Evolutionary conservation across 2,329 filamentous ascomycete genomes (phyloP).

Genomic region (Xylaria sp.): DNA sequence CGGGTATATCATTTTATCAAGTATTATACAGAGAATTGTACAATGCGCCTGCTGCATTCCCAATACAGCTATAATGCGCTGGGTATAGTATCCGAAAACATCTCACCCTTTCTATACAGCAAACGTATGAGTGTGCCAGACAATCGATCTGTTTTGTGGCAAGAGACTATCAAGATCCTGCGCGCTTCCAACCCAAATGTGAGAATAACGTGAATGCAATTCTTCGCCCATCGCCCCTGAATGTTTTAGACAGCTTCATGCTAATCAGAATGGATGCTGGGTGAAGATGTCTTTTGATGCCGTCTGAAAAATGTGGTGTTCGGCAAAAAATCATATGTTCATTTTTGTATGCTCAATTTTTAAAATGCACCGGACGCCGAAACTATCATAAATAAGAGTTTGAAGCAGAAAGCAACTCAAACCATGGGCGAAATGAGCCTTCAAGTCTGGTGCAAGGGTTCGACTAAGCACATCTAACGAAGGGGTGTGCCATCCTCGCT

Average conservation of each 20-base stretch:
- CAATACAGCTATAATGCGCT: slow-evolving; percentile 25
- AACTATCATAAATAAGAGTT: slow-evolving; percentile 1
- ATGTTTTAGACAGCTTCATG: background rate
- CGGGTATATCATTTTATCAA: slow-evolving; percentile 23
- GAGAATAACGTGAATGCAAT: background rate
- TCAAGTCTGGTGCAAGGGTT: background rate
- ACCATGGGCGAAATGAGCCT: background rate
- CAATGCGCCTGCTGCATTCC: slow-evolving; percentile 28
- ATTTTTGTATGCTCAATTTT: slow-evolving; percentile 23
- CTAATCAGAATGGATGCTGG: background rate
- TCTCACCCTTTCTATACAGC: slow-evolving; percentile 26
- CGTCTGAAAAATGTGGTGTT: slow-evolving; percentile 10
- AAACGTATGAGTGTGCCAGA: slow-evolving; percentile 1
- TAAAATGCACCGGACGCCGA: slow-evolving; percentile 26
- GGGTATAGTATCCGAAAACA: slow-evolving; percentile 34
- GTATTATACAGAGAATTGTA: slow-evolving; percentile 35
- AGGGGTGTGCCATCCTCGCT: background rate
- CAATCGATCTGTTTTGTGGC: background rate
- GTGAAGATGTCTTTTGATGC: background rate
- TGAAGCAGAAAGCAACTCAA: background rate
- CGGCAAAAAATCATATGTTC: slow-evolving; percentile 4
- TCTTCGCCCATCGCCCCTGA: too few species aligned
- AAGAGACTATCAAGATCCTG: slow-evolving; percentile 7
- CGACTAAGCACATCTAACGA: slow-evolving; percentile 2
- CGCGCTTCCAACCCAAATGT: background rate